Evolutionary conservation across 139 green algal genomes (phyloP).

Genomic region (Chlamydomonas schloesseri): DNA sequence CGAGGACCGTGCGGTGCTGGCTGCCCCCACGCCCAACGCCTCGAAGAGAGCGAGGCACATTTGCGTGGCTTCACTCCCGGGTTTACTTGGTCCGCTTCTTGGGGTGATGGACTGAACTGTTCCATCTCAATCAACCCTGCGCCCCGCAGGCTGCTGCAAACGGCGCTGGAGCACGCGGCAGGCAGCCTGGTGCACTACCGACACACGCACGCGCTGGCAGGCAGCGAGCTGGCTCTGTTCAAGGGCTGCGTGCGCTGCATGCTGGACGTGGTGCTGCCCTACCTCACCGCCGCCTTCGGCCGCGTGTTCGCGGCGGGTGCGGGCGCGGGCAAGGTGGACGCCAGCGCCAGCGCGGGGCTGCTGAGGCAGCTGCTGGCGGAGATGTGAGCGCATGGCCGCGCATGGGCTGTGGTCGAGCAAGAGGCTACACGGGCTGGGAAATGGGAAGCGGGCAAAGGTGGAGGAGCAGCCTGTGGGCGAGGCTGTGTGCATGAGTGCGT

Average conservation of each 20-base stretch:
- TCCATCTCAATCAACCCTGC: too few species aligned
- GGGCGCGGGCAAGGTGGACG: conserved; percentile 39
- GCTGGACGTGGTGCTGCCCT: conserved; percentile 68
- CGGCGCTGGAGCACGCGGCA: conserved; percentile 67
- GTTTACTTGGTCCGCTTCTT: too few species aligned
- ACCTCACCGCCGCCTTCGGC: conserved; percentile 68
- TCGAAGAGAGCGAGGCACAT: too few species aligned
- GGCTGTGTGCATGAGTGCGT: too few species aligned
- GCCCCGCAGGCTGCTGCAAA: conserved; percentile 66
- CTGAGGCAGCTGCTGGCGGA: conserved; percentile 45
- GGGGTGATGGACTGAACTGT: too few species aligned
- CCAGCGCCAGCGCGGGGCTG: background rate
- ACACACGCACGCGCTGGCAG: conserved; percentile 58
- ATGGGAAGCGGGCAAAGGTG: too few species aligned
- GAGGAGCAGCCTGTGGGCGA: too few species aligned
- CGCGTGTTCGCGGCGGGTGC: conserved; percentile 67
- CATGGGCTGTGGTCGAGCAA: too few species aligned
- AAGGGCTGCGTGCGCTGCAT: conserved; percentile 45
- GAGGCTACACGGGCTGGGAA: too few species aligned
- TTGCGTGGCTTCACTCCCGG: too few species aligned
- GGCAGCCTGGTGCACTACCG: conserved; percentile 73
- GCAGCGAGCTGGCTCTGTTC: conserved; percentile 64
- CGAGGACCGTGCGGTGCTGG: too few species aligned
- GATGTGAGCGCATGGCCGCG: conserved; percentile 10
- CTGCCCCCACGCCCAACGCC: too few species aligned